These are phyloP conservation scores for Penicillium paxilli DNA, from an alignment of 495 filamentous ascomycete genomes.

Conservation along the genomic window DNA sequence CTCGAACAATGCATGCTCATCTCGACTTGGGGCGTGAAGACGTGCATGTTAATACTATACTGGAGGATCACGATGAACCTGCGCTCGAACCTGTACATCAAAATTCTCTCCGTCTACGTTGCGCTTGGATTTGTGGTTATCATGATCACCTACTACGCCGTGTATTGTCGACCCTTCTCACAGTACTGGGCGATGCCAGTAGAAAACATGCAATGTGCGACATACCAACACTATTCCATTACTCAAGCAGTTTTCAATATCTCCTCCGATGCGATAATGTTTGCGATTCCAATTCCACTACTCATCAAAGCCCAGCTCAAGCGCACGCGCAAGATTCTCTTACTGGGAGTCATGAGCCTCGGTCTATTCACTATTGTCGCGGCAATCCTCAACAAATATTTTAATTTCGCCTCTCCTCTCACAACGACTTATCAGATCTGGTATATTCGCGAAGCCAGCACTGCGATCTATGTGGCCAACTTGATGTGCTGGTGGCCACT, in stretches of 20 bases:
- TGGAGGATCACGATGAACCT: conserved; percentile 42
- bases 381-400: conserved; percentile 64
- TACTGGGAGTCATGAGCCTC: conserved; percentile 50
- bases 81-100: conserved; percentile 46
- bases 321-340: conserved; percentile 49
- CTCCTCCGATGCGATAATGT: conserved; percentile 62
- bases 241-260: conserved; percentile 68
- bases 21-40: conserved; percentile 51
- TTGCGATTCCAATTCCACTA: conserved; percentile 60
- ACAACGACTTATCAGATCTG: conserved; percentile 54
- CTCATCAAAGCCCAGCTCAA: conserved; percentile 56
- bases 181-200: conserved; percentile 60
- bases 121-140: conserved; percentile 57
- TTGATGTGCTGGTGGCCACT: conserved; percentile 63
- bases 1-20: conserved; percentile 54
- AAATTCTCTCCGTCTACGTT: conserved; percentile 54
- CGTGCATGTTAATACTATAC: conserved; percentile 53
- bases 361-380: conserved; percentile 65
- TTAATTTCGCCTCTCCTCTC: conserved; percentile 59
- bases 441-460: conserved; percentile 66
- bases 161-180: conserved; percentile 62
- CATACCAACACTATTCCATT: conserved; percentile 56
- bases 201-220: conserved; percentile 34
- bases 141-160: conserved; percentile 62
- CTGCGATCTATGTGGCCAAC: conserved; percentile 64